phyloP scores from a whole-genome alignment of 768 basidiomycete species.

The Flagelloscypha sp. region DNA sequence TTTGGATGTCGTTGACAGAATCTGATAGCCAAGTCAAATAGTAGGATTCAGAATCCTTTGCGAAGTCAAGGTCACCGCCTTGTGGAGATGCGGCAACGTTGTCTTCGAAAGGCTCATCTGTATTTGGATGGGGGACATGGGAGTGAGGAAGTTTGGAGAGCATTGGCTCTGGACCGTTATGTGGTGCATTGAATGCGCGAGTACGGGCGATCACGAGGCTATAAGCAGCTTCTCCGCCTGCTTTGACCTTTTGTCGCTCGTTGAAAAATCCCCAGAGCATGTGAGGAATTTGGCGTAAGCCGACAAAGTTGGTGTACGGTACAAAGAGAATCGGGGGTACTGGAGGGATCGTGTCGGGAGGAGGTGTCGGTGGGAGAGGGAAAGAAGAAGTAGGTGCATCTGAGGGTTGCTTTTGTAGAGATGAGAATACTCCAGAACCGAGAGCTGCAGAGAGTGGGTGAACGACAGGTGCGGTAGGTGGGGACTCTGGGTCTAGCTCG shows the following conservation, averaged over 20 bases:
- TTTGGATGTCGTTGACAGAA: slow-evolving; percentile 50
- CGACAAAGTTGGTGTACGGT: slow-evolving; percentile 67
- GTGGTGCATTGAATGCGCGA: slow-evolving; percentile 46
- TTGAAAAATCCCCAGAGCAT: slow-evolving; percentile 95
- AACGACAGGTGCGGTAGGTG: slow-evolving; percentile 17
- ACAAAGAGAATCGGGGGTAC: slow-evolving; percentile 78
- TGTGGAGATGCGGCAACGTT: slow-evolving; percentile 43
- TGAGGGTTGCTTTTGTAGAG: slow-evolving; percentile 17
- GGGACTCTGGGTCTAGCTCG: slow-evolving; percentile 35
- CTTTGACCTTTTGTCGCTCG: slow-evolving; percentile 67
- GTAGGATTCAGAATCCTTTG: slow-evolving; percentile 53
- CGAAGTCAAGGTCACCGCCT: slow-evolving; percentile 69
- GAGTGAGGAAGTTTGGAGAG: slow-evolving; percentile 18
- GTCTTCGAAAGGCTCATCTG: slow-evolving; percentile 72
- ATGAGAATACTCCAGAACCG: slow-evolving; percentile 26
- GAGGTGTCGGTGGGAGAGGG: slow-evolving; percentile 29
- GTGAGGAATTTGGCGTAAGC: slow-evolving; percentile 73
- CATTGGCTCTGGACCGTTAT: slow-evolving; percentile 12
- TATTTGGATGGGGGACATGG: slow-evolving; percentile 13
- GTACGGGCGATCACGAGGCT: slow-evolving; percentile 54
- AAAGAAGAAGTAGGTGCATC: slow-evolving; percentile 12
- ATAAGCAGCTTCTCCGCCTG: slow-evolving; percentile 79
- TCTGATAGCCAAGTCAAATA: slow-evolving; percentile 55
- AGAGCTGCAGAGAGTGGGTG: slow-evolving; percentile 17
- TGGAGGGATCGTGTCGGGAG: slow-evolving; percentile 52